phyloP scores from a whole-genome alignment of 2,329 filamentous ascomycete species.

The Xylariaceae sp. region DNA sequence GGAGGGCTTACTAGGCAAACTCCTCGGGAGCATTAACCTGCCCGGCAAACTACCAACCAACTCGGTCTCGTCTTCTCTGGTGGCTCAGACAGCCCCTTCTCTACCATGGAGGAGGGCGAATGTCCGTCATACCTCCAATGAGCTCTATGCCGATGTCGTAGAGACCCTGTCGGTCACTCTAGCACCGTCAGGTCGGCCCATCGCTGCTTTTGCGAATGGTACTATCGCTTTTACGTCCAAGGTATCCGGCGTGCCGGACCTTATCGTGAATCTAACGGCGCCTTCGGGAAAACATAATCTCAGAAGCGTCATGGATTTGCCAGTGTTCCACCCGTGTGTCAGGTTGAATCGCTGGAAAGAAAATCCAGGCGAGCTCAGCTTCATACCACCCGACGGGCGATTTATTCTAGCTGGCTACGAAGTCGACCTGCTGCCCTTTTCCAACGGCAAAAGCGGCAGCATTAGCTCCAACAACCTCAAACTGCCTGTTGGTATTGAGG shows the following conservation, averaged over 20 bases:
- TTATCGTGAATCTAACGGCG: constrained; percentile 76
- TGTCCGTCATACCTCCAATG: constrained; percentile 93
- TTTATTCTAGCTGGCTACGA: constrained; percentile 95
- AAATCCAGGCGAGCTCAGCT: constrained; percentile 86
- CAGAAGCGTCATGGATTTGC: constrained; percentile 73
- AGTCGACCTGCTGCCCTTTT: constrained; percentile 79
- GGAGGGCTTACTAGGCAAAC: constrained; percentile 82
- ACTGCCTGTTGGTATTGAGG: constrained; percentile 76
- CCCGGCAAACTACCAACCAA: constrained; percentile 55
- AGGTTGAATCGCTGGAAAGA: constrained; percentile 87
- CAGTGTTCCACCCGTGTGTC: constrained; percentile 95
- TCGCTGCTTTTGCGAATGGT: constrained; percentile 84
- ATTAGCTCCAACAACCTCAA: constrained; percentile 65
- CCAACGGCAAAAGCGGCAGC: constrained; percentile 54
- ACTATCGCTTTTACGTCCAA: constrained; percentile 94
- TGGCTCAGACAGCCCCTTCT: constrained; percentile 49
- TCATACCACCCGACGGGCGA: constrained; percentile 89
- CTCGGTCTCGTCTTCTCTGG: constrained; percentile 39
- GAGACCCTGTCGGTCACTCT: constrained; percentile 86
- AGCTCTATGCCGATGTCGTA: constrained; percentile 93
- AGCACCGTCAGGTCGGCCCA: constrained; percentile 82
- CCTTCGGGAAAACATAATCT: constrained; percentile 79
- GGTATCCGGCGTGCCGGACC: constrained; percentile 89
- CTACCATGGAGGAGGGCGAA: constrained; percentile 89
- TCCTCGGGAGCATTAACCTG: constrained; percentile 82